Evolutionary conservation across 306 rosid genomes (phyloP), one percentile per base, ranked within the genome.

Genomic region (Rubus idaeus): DNA sequence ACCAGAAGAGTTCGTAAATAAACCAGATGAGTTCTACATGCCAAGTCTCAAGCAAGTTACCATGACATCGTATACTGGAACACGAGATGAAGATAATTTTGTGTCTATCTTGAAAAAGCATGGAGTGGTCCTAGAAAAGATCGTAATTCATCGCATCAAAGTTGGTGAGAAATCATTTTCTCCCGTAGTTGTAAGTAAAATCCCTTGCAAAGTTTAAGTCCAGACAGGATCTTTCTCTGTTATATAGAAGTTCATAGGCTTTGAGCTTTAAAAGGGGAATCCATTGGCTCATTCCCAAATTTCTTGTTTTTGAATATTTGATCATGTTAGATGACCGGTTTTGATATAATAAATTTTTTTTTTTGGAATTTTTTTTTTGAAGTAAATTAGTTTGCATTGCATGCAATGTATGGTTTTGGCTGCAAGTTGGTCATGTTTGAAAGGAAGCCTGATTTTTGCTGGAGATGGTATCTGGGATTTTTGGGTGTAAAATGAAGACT

Each of bases 31-130:
- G 1, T 71, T 71, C n/a, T 5, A 23, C 75, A 71, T 71, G 30
- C 75, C 75, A n/a, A 71, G 75, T n/a, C 75, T 71, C 11, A 71
- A 53, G 75, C 75, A 71, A 53, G 75, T 71, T 42, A 71, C 7
- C 16, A 52, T 71, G 64, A 71, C 4, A 40, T 17, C 39, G 0
- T 71, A 52, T 53, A 53, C 75, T 1, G 64, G 65, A 53, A 52
- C 75, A 39, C 49, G 13, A 71, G 75, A 71, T 52, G 75, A 71
- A 11, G 5, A 0, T 18, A 53, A 71, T n/a, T 52, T 71, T 53
- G n/a, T 53, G 20, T 10, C 10, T 37, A 10, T 53, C 14, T 53
- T 71, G 65, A 53, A 16, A 3, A 40, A n/a, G 39, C 64, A 71
- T 52, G 75, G 7, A 7, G 37, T 53, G 23, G 65, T n/a, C 75